Evolutionary conservation across 176 grass and related monocot species (phyloP).

Genomic region (Carex scoparia): DNA sequence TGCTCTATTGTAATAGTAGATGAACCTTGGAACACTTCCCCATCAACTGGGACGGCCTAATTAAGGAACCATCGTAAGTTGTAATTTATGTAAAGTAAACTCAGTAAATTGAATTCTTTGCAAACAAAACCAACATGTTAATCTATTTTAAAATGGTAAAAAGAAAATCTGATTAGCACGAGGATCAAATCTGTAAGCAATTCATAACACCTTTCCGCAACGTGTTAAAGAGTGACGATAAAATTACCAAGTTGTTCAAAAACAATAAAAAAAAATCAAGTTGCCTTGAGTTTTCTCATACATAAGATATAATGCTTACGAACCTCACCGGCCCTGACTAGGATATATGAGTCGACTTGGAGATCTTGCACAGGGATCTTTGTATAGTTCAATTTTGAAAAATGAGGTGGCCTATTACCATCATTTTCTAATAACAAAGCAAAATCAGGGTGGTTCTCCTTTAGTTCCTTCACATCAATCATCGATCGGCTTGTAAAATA

Average conservation of each 20-base stretch:
- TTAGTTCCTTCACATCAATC: constrained; percentile 94
- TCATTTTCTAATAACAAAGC: constrained; percentile 68
- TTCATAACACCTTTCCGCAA: neutral
- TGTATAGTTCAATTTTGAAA: constrained; percentile 73
- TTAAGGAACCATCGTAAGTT: constrained; percentile 23
- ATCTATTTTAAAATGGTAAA: neutral
- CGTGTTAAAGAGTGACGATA: neutral
- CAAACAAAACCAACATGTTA: neutral
- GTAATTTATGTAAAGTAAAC: neutral
- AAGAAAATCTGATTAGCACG: neutral
- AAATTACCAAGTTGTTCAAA: neutral
- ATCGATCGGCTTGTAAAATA: constrained; percentile 93
- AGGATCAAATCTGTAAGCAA: neutral
- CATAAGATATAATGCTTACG: constrained; percentile 15
- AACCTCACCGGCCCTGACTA: constrained; percentile 98
- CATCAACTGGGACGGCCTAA: constrained; percentile 98
- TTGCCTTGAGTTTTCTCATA: neutral
- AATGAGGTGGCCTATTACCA: constrained; percentile 42
- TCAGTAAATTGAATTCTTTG: neutral
- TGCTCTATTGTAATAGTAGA: constrained; percentile 93
- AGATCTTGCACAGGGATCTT: constrained; percentile 94
- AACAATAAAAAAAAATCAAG: neutral
- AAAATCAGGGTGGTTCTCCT: constrained; percentile 88
- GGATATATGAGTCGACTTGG: constrained; percentile 80
- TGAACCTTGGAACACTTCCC: constrained; percentile 94